These are phyloP conservation scores for Daldinia childiae DNA, from an alignment of 495 filamentous ascomycete genomes.

Conservation along the genomic window DNA sequence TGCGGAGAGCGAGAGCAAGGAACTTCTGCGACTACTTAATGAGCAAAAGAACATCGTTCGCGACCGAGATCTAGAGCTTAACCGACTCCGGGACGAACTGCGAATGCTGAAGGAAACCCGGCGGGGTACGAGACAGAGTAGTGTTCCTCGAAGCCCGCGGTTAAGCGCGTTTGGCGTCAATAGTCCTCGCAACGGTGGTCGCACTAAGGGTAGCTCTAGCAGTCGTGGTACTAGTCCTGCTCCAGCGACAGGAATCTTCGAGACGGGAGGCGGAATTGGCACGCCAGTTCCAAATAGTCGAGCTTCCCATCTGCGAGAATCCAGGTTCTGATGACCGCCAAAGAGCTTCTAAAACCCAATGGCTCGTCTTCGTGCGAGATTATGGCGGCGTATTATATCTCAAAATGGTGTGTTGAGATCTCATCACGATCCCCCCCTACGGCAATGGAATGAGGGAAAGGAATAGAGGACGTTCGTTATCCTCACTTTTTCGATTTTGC, in stretches of 20 bases:
- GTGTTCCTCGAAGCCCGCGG: slow-evolving; percentile 60
- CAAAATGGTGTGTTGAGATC: slow-evolving; percentile 1
- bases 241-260: slow-evolving; percentile 37
- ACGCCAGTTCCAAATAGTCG: slow-evolving; percentile 38
- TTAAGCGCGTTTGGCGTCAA: slow-evolving; percentile 48
- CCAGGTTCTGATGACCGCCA: slow-evolving; percentile 16
- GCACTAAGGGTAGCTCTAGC: slow-evolving; percentile 45
- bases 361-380: neutral
- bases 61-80: slow-evolving; percentile 69
- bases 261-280: slow-evolving; percentile 21
- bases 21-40: slow-evolving; percentile 49
- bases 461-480: neutral
- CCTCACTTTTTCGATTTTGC: neutral
- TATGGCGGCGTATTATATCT: neutral
- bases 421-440: slow-evolving; percentile 1
- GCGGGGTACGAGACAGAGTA: slow-evolving; percentile 59
- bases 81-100: slow-evolving; percentile 49
- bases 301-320: slow-evolving; percentile 51
- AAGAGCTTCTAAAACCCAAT: neutral
- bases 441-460: neutral
- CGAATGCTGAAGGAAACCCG: slow-evolving; percentile 57
- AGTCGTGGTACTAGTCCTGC: slow-evolving; percentile 60
- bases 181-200: slow-evolving; percentile 51
- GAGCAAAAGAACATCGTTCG: slow-evolving; percentile 65
- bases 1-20: slow-evolving; percentile 47